These are phyloP conservation scores for Daedaleopsis sinensis DNA, from an alignment of 768 basidiomycete genomes.

Conservation along the genomic window DNA sequence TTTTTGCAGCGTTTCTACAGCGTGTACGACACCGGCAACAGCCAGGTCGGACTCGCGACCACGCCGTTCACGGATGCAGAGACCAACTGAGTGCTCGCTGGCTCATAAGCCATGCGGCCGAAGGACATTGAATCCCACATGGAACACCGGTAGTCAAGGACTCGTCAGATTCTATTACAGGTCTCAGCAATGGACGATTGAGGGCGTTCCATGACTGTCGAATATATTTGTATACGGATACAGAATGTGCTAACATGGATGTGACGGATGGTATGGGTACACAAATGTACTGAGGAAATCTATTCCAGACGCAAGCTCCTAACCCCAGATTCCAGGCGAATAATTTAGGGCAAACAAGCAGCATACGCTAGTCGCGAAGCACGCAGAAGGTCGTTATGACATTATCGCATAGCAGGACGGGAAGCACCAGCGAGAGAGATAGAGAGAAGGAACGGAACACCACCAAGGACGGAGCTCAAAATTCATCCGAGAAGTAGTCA, in stretches of 20 bases:
- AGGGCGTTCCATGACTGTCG: too few species aligned
- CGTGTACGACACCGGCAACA: conserved; percentile 37
- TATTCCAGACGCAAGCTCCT: conserved; percentile 1
- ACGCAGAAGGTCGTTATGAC: neutral
- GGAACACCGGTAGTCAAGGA: too few species aligned
- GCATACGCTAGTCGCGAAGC: neutral
- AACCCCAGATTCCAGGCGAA: neutral
- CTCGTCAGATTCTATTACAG: too few species aligned
- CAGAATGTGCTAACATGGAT: neutral
- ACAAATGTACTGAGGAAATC: neutral
- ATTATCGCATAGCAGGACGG: neutral
- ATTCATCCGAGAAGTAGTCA: conserved; percentile 49
- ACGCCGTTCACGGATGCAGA: conserved; percentile 36
- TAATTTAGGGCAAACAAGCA: neutral
- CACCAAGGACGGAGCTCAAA: conserved; percentile 14
- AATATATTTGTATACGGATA: neutral
- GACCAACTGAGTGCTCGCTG: conserved; percentile 29
- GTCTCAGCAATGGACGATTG: too few species aligned
- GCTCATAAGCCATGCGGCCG: neutral
- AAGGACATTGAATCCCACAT: too few species aligned
- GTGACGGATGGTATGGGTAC: conserved; percentile 4
- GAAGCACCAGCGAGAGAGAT: neutral
- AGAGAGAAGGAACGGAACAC: neutral
- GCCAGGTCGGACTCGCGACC: conserved; percentile 37
- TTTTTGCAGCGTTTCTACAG: conserved; percentile 68